Conservation (phyloP, 768 basidiomycete species). For the Mycena sanguinolenta region DNA sequence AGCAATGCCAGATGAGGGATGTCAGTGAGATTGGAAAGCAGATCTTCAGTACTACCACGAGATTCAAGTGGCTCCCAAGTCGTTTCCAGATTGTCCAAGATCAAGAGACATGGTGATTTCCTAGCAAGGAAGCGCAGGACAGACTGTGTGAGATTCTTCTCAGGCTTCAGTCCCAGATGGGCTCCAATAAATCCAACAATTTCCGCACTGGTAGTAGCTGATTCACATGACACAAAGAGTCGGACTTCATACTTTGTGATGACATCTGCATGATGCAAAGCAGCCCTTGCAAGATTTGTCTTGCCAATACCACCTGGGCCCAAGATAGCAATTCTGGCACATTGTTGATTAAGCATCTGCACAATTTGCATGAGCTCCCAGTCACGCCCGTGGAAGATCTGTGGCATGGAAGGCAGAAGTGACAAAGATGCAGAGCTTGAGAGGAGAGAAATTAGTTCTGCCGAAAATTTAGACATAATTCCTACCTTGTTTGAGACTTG, state of each 20-base stretch:
- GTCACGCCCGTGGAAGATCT: slow-evolving; percentile 19
- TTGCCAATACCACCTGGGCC: no score
- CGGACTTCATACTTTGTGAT: not conserved
- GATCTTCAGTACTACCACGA: no score
- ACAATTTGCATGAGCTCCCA: slow-evolving; percentile 6
- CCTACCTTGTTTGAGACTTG: not conserved
- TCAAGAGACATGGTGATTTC: not conserved
- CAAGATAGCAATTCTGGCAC: no score
- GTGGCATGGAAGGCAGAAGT: not conserved
- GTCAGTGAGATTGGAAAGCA: no score
- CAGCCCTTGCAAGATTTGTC: slow-evolving; percentile 8
- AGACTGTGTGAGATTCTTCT: not conserved
- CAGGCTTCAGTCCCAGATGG: no score
- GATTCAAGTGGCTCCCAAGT: slow-evolving; percentile 8
- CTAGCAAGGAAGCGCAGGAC: not conserved
- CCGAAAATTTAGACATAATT: not conserved
- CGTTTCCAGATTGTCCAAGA: slow-evolving; percentile 25
- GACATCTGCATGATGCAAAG: slow-evolving; percentile 10
- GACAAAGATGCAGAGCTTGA: not conserved
- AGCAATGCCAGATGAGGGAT: slow-evolving; percentile 21
- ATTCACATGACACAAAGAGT: slow-evolving; percentile 11
- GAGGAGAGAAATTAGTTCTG: not conserved
- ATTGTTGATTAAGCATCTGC: no score
- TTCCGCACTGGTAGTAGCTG: not conserved
- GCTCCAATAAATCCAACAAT: slow-evolving; percentile 1